Evolutionary conservation across 2,329 filamentous ascomycete species (phyloP).

Genomic region (Ophiosphaerella herpotricha): DNA sequence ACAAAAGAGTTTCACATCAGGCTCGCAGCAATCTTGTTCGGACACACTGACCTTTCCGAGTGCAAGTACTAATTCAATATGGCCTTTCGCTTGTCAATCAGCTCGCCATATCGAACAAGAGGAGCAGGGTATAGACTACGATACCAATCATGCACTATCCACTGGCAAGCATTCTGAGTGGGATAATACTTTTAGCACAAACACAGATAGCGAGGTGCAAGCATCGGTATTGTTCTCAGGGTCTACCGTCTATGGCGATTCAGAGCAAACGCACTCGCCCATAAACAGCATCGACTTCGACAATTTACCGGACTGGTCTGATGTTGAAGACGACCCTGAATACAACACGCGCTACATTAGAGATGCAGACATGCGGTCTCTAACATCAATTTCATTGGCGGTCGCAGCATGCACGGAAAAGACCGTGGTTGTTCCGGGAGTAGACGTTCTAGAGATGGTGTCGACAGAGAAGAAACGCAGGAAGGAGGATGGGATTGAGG

Average conservation of each 20-base stretch:
- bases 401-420: neutral
- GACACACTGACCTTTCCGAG: neutral
- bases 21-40: neutral
- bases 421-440: neutral
- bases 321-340: slow-evolving; percentile 4
- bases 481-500: neutral
- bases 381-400: neutral
- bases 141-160: neutral
- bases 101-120: neutral
- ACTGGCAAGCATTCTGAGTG: neutral
- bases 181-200: too few species aligned
- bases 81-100: slow-evolving; percentile 2
- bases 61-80: neutral
- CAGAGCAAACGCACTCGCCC: neutral
- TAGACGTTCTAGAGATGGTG: neutral
- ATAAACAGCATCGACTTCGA: neutral
- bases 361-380: neutral
- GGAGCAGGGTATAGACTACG: neutral
- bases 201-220: neutral
- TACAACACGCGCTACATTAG: neutral
- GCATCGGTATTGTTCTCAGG: neutral
- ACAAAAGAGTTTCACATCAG: neutral
- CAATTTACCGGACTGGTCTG: slow-evolving; percentile 2
- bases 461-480: neutral
- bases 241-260: neutral